phyloP scores from a whole-genome alignment of 2,329 filamentous ascomycete genomes.

The Emmonsiellopsis sp. region DNA sequence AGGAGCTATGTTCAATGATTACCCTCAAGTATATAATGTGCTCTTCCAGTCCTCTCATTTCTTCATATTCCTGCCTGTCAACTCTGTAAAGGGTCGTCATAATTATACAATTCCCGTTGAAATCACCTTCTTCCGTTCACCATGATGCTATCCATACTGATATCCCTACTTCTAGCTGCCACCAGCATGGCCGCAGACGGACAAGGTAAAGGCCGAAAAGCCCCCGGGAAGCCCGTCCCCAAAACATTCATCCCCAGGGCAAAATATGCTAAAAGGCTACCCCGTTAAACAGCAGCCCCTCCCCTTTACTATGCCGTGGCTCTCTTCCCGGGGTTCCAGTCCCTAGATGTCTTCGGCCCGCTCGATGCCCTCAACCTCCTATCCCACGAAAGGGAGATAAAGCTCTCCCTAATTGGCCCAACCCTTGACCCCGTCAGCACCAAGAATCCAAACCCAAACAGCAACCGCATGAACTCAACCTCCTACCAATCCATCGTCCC shows the following conservation, averaged over 20 bases:
- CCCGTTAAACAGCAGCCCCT: background rate
- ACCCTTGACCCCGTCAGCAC: constrained; percentile 24
- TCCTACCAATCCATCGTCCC: constrained; percentile 34
- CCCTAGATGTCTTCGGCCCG: constrained; percentile 36
- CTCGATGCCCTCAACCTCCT: constrained; percentile 36
- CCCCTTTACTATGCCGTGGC: constrained; percentile 13
- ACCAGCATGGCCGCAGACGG: background rate
- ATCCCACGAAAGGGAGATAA: constrained; percentile 13
- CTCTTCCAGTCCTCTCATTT: background rate
- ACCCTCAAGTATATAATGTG: background rate
- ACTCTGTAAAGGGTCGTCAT: background rate
- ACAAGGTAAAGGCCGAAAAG: background rate
- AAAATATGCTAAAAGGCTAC: background rate
- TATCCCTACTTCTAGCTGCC: background rate
- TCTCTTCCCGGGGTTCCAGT: constrained; percentile 34
- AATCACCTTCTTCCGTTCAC: background rate
- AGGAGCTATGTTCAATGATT: background rate
- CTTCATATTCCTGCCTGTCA: no score
- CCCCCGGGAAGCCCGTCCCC: background rate
- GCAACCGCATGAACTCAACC: constrained; percentile 11
- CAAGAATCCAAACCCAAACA: constrained; percentile 11
- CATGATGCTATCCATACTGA: background rate
- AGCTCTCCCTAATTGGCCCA: constrained; percentile 22
- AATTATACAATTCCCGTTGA: background rate
- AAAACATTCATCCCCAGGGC: background rate